phyloP scores from a whole-genome alignment of 2,329 filamentous ascomycete species.

The Penicillium sclerotiorum region DNA sequence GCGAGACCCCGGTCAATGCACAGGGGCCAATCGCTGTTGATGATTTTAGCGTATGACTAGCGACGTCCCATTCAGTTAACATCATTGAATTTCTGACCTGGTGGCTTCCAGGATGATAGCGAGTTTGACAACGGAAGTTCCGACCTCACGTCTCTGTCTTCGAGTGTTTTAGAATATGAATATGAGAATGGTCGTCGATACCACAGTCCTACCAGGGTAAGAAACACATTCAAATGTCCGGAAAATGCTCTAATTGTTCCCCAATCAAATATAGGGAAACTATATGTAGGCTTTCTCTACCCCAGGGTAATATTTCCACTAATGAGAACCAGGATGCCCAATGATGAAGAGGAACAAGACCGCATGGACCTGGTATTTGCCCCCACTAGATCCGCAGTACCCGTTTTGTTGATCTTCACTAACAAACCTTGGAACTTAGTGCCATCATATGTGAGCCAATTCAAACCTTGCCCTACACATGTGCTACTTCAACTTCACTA shows the following conservation, averaged over 20 bases:
- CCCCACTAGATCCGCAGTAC: slow-evolving; percentile 12
- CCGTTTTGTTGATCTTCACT: not conserved
- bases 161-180: slow-evolving; percentile 37
- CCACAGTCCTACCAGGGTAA: slow-evolving; percentile 30
- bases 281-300: slow-evolving; percentile 15
- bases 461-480: not conserved
- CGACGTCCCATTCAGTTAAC: not conserved
- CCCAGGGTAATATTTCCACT: not conserved
- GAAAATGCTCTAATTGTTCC: slow-evolving; percentile 1
- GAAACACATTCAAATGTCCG: slow-evolving; percentile 35
- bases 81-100: slow-evolving; percentile 11
- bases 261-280: slow-evolving; percentile 10
- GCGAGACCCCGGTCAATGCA: not conserved
- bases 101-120: not conserved
- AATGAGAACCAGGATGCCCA: slow-evolving; percentile 29
- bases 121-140: slow-evolving; percentile 7
- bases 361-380: slow-evolving; percentile 30
- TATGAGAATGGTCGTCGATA: slow-evolving; percentile 46
- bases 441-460: slow-evolving; percentile 24
- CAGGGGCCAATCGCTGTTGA: slow-evolving; percentile 22
- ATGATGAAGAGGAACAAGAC: slow-evolving; percentile 38
- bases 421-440: slow-evolving; percentile 20
- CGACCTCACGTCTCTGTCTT: slow-evolving; percentile 23
- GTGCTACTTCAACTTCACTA: slow-evolving; percentile 15
- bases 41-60: not conserved